phyloP scores from a whole-genome alignment of 1,284 basidiomycete genomes.

The Cutaneotrichosporon dermatis region DNA sequence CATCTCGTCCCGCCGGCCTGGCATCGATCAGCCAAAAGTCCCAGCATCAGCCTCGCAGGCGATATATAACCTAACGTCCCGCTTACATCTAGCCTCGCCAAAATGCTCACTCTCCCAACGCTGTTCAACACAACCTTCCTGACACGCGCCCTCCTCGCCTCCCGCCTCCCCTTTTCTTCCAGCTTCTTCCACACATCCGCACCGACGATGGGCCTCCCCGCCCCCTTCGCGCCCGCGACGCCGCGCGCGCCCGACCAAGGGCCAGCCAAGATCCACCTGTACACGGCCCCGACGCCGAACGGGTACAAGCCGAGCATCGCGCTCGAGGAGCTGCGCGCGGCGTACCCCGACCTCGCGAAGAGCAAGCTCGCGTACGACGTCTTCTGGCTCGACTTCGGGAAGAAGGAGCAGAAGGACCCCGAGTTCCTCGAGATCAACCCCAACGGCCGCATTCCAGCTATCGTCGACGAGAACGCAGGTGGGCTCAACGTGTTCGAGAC shows the following conservation, averaged over 20 bases:
- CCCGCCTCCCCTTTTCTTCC: too few species aligned
- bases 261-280: constrained; percentile 55
- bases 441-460: constrained; percentile 61
- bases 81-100: too few species aligned
- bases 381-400: constrained; percentile 27
- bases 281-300: constrained; percentile 62
- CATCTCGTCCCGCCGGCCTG: too few species aligned
- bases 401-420: constrained; percentile 53
- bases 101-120: too few species aligned
- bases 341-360: constrained; percentile 49
- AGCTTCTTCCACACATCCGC: too few species aligned
- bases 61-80: too few species aligned
- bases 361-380: constrained; percentile 58
- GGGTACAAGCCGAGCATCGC: constrained; percentile 58
- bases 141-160: too few species aligned
- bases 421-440: constrained; percentile 64
- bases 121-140: too few species aligned
- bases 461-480: constrained; percentile 40
- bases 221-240: too few species aligned
- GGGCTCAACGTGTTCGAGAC: constrained; percentile 63
- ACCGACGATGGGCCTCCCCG: too few species aligned
- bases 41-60: too few species aligned
- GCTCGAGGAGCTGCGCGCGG: constrained; percentile 64
- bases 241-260: not conserved
- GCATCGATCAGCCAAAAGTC: too few species aligned